Evolutionary conservation across 2,329 filamentous ascomycete genomes (phyloP).

Genomic region (Alternaria burnsii): DNA sequence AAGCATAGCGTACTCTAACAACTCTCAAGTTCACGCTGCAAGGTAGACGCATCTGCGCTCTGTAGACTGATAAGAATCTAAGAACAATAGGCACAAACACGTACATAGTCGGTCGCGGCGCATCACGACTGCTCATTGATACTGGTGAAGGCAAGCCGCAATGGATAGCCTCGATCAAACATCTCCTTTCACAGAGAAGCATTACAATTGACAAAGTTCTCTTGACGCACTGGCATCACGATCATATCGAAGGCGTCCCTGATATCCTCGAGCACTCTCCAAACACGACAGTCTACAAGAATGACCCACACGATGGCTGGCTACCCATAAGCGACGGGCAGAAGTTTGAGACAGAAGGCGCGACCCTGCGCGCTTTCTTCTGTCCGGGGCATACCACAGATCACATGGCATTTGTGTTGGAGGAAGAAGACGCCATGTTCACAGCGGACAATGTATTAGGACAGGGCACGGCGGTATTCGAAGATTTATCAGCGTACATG

Average conservation of each 20-base stretch:
- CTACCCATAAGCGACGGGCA: constrained; percentile 66
- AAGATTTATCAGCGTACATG: constrained; percentile 76
- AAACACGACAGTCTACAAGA: constrained; percentile 70
- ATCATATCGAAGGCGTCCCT: constrained; percentile 80
- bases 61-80: constrained; percentile 14
- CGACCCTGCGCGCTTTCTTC: constrained; percentile 71
- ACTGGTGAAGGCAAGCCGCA: constrained; percentile 81
- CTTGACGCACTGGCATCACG: constrained; percentile 91
- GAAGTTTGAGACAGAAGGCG: constrained; percentile 66
- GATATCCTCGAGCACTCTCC: constrained; percentile 74
- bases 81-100: constrained; percentile 81
- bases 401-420: constrained; percentile 79
- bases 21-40: constrained; percentile 67
- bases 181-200: constrained; percentile 71
- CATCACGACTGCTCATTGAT: constrained; percentile 81
- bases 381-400: constrained; percentile 82
- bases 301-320: constrained; percentile 63
- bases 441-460: constrained; percentile 90
- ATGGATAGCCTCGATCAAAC: constrained; percentile 74
- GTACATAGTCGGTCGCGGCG: constrained; percentile 84
- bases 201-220: constrained; percentile 74
- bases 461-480: constrained; percentile 86
- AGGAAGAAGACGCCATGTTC: constrained; percentile 83
- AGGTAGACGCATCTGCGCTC: constrained; percentile 53
- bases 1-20: constrained; percentile 21